phyloP scores from a whole-genome alignment of 2,329 filamentous ascomycete species.

The Fusarium transvaalense region DNA sequence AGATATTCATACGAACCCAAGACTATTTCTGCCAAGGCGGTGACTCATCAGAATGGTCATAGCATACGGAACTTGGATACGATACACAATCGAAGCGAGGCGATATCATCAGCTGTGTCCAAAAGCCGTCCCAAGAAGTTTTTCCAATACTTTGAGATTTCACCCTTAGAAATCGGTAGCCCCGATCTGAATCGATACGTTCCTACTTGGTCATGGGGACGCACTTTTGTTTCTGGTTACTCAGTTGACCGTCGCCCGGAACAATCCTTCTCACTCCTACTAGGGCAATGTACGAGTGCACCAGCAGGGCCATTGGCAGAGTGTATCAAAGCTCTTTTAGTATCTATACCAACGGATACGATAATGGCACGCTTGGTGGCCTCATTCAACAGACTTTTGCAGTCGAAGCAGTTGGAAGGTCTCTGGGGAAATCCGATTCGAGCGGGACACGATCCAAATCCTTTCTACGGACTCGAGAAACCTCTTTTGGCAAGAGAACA shows the following conservation, averaged over 20 bases:
- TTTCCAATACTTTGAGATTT: conserved; percentile 46
- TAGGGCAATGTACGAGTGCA: conserved; percentile 43
- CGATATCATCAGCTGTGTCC: accelerated
- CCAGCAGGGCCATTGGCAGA: conserved; percentile 36
- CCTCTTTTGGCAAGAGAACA: neutral
- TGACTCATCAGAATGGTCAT: accelerated
- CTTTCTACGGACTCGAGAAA: conserved; percentile 39
- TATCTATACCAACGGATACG: conserved; percentile 35
- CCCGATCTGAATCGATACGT: conserved; percentile 38
- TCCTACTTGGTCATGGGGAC: conserved; percentile 44
- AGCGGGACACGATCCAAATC: conserved; percentile 44
- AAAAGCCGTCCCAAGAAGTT: neutral
- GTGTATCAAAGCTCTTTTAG: conserved; percentile 38
- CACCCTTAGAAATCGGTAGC: conserved; percentile 40
- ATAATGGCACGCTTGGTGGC: conserved; percentile 29
- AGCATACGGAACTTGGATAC: accelerated
- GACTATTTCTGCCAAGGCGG: conserved; percentile 11
- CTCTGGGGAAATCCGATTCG: conserved; percentile 45
- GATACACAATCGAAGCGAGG: accelerated
- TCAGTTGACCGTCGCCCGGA: conserved; percentile 39
- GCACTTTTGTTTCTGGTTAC: conserved; percentile 38
- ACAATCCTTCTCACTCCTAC: conserved; percentile 34
- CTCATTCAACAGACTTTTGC: conserved; percentile 15
- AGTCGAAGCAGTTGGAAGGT: conserved; percentile 32
- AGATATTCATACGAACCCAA: conserved; percentile 31